A percentile compares a stretch with the other conserved stretches of the same genome.
Evolutionary conservation across 139 green algal species (phyloP).

Genomic region (Chlamydomonas sp.): DNA sequence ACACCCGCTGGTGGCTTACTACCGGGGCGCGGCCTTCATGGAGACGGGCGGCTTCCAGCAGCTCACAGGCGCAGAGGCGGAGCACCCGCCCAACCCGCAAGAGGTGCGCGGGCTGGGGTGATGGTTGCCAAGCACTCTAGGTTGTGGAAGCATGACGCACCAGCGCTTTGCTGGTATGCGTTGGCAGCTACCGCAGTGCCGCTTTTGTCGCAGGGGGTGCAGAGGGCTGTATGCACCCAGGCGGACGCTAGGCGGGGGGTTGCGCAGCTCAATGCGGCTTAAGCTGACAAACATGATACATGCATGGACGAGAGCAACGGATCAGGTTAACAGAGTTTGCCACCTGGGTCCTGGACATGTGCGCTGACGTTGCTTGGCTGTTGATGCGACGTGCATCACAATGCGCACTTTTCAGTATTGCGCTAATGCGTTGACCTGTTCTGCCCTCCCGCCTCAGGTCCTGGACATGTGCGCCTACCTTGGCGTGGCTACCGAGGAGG

Average conservation of each 20-base stretch:
- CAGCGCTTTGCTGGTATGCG: no score
- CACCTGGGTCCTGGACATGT: no score
- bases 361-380: not conserved
- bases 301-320: no score
- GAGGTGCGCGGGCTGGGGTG: conserved; percentile 2
- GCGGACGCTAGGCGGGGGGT: no score
- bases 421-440: not conserved
- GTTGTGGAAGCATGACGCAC: not conserved
- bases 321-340: no score
- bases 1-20: conserved; percentile 72
- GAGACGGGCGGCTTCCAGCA: conserved; percentile 36
- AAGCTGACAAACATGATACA: no score
- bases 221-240: no score
- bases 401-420: no score
- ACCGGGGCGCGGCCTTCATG: conserved; percentile 75
- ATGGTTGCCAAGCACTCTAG: not conserved
- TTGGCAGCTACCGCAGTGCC: no score
- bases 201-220: no score
- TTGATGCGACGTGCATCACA: not conserved
- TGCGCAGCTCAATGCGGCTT: no score
- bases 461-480: conserved; percentile 72
- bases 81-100: conserved; percentile 20
- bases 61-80: conserved; percentile 30
- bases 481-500: conserved; percentile 41
- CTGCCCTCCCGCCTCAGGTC: conserved; percentile 33